Evolutionary conservation across 495 filamentous ascomycete species (phyloP).

Genomic region (Penicillium herquei): DNA sequence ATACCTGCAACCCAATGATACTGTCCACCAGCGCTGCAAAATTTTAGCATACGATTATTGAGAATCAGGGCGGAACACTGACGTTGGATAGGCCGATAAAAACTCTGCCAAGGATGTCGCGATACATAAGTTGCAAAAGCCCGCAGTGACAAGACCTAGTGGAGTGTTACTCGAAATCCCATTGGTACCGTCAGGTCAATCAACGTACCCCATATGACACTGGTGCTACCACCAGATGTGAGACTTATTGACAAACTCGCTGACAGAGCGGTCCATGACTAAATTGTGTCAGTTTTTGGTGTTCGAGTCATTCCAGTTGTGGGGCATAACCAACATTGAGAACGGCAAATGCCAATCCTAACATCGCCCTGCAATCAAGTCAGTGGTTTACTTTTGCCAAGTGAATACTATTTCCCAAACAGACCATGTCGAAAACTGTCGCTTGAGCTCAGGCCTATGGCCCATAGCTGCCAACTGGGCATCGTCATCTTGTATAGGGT

Average conservation of each 20-base stretch:
- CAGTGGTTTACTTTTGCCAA: not conserved
- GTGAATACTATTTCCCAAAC: not conserved
- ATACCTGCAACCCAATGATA: conserved; percentile 71
- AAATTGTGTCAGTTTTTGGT: not conserved
- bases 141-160: conserved; percentile 60
- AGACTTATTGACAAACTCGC: conserved; percentile 46
- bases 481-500: conserved; percentile 35
- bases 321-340: conserved; percentile 33
- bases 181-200: not conserved
- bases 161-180: conserved; percentile 3
- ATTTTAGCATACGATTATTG: not conserved
- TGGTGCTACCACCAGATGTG: conserved; percentile 43
- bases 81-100: conserved; percentile 67
- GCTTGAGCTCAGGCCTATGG: conserved; percentile 58
- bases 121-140: conserved; percentile 67
- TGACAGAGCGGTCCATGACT: conserved; percentile 48
- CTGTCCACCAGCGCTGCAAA: conserved; percentile 52
- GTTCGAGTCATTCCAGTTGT: not conserved
- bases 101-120: conserved; percentile 70
- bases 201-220: conserved; percentile 43
- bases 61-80: conserved; percentile 10
- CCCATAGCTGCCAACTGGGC: conserved; percentile 55
- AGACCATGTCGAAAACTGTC: conserved; percentile 47
- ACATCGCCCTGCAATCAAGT: conserved; percentile 32
- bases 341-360: conserved; percentile 48